Conservation (phyloP, 2,329 filamentous ascomycete species). For the Diaporthe aspalathi region DNA sequence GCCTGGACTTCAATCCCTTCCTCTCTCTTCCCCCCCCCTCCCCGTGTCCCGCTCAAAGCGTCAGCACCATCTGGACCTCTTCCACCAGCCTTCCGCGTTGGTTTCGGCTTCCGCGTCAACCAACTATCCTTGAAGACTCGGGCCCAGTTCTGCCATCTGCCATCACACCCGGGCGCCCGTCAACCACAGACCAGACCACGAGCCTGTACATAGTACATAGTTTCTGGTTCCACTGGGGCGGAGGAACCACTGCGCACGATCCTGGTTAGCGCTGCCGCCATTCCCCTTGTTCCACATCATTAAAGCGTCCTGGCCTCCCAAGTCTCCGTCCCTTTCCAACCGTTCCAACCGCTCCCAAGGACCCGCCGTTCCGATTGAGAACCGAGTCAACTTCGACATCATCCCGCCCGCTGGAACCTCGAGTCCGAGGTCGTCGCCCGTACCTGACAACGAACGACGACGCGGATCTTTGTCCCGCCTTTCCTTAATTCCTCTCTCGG, state of each 20-base stretch:
- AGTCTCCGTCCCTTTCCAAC: not conserved
- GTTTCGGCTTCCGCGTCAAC: slow-evolving; percentile 7
- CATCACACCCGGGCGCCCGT: not conserved
- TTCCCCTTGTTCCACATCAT: slow-evolving; percentile 27
- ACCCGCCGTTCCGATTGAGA: slow-evolving; percentile 11
- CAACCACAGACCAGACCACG: slow-evolving; percentile 3
- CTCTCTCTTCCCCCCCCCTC: not conserved
- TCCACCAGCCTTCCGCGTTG: slow-evolving; percentile 2
- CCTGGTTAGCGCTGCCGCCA: slow-evolving; percentile 17
- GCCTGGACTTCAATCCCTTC: not conserved
- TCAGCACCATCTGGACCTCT: not conserved
- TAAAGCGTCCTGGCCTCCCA: slow-evolving; percentile 16
- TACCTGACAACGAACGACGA: slow-evolving; percentile 11
- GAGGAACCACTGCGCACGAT: slow-evolving; percentile 28
- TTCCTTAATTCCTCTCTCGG: slow-evolving; percentile 8
- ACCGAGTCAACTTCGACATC: slow-evolving; percentile 12
- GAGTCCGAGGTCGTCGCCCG: slow-evolving; percentile 3
- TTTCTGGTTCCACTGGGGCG: slow-evolving; percentile 25
- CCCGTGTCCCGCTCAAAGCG: slow-evolving; percentile 28
- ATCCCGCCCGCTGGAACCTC: slow-evolving; percentile 20
- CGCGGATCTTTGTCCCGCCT: not conserved
- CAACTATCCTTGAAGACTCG: not conserved
- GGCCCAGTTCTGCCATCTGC: not conserved
- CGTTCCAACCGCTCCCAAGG: slow-evolving; percentile 17
- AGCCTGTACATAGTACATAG: not conserved